Conservation (phyloP, 306 rosid genomes). For the Psophocarpus tetragonolobus region DNA sequence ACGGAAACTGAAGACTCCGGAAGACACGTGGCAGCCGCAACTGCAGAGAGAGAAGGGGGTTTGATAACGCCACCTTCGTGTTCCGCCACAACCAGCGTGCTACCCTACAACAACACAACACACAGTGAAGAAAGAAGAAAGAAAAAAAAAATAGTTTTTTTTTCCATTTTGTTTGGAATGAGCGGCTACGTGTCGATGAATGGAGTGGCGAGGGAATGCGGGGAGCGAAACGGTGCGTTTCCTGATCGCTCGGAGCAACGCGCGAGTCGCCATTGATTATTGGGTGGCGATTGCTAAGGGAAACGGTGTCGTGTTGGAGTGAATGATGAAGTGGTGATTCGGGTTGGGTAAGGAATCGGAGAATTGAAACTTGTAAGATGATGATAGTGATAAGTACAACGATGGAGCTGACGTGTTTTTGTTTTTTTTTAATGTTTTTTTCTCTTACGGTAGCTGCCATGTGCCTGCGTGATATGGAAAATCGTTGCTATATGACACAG, state of each 20-base stretch:
- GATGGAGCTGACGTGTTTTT: conserved; percentile 17
- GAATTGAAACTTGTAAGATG: neutral
- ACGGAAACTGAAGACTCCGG: conserved; percentile 61
- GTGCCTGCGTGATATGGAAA: neutral
- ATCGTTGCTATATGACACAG: neutral
- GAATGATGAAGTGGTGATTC: neutral
- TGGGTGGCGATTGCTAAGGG: neutral
- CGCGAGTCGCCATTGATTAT: conserved; percentile 54
- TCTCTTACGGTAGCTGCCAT: neutral
- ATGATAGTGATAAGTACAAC: neutral
- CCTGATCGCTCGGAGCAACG: conserved; percentile 49
- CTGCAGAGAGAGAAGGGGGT: conserved; percentile 68
- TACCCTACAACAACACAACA: conserved; percentile 47
- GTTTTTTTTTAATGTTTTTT: neutral
- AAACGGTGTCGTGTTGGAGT: neutral
- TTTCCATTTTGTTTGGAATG: neutral
- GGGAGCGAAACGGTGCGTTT: conserved; percentile 47
- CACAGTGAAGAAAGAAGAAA: neutral
- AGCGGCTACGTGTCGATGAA: conserved; percentile 56
- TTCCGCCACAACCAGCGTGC: conserved; percentile 85
- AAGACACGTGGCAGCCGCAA: conserved; percentile 68
- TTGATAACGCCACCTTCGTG: conserved; percentile 75
- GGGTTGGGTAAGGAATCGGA: neutral
- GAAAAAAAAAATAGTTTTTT: neutral
- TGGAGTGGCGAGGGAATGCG: conserved; percentile 36